Percentiles rank a stretch among this genome's conserved stretches.
Conservation (phyloP, 2,329 filamentous ascomycete genomes). For the Ophiostoma himal-ulmi region DNA sequence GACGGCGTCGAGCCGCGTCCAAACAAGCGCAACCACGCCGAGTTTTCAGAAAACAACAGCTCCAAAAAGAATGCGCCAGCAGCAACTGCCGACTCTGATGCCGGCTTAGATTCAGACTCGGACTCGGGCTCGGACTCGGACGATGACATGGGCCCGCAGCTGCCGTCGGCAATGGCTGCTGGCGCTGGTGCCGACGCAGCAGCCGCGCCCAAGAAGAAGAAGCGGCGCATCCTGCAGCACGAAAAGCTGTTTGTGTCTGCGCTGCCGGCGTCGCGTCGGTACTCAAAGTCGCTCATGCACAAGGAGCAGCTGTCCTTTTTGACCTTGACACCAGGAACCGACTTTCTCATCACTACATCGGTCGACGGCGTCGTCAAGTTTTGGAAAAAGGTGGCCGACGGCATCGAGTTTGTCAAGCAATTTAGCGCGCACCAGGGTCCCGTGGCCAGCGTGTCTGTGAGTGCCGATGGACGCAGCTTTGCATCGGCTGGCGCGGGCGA, state of each 20-base stretch:
- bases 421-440: slow-evolving; percentile 86
- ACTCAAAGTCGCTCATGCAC: slow-evolving; percentile 97
- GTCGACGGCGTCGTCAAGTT: slow-evolving; percentile 97
- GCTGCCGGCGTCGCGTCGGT: slow-evolving; percentile 71
- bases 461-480: slow-evolving; percentile 86
- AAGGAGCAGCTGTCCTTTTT: slow-evolving; percentile 87
- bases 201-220: slow-evolving; percentile 70
- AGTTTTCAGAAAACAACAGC: slow-evolving; percentile 45
- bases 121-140: slow-evolving; percentile 47
- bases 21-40: slow-evolving; percentile 53
- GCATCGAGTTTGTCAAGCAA: slow-evolving; percentile 97
- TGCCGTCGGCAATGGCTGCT: slow-evolving; percentile 59
- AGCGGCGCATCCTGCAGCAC: slow-evolving; percentile 82
- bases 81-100: not conserved
- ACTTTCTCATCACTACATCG: slow-evolving; percentile 92
- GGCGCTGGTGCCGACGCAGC: slow-evolving; percentile 51
- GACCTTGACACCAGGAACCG: slow-evolving; percentile 82
- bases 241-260: slow-evolving; percentile 93
- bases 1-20: slow-evolving; percentile 35
- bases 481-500: slow-evolving; percentile 64
- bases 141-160: slow-evolving; percentile 88
- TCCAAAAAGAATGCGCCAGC: slow-evolving; percentile 17
- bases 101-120: slow-evolving; percentile 16
- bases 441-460: slow-evolving; percentile 76
- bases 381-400: slow-evolving; percentile 90